Percentiles rank a stretch among this genome's conserved stretches.
phyloP scores from a whole-genome alignment of 2,329 filamentous ascomycete genomes.

The Diaporthe capsici region DNA sequence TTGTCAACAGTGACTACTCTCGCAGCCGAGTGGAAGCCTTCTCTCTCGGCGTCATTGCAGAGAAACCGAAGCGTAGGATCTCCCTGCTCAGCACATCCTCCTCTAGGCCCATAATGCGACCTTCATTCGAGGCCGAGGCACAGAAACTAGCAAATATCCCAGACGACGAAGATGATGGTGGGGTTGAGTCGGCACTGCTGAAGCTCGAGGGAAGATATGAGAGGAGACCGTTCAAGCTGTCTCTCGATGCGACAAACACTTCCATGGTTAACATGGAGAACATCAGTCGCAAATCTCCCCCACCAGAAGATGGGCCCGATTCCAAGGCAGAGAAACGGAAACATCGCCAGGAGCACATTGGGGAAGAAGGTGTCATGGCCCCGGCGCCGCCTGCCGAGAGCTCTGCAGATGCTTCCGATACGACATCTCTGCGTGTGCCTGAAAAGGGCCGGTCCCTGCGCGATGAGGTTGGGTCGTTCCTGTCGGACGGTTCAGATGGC shows the following conservation, averaged over 20 bases:
- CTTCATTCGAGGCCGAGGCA: constrained; percentile 90
- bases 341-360: constrained; percentile 62
- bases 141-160: constrained; percentile 89
- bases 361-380: constrained; percentile 56
- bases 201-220: constrained; percentile 93
- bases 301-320: constrained; percentile 39
- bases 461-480: constrained; percentile 61
- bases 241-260: constrained; percentile 53
- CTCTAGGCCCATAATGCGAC: constrained; percentile 73
- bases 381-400: constrained; percentile 46
- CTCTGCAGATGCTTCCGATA: constrained; percentile 41
- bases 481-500: constrained; percentile 75
- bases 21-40: constrained; percentile 60
- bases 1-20: constrained; percentile 59
- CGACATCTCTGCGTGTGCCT: constrained; percentile 45
- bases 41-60: constrained; percentile 71
- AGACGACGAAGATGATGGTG: constrained; percentile 87
- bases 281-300: constrained; percentile 14
- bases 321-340: constrained; percentile 58
- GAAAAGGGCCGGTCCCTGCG: constrained; percentile 44
- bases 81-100: constrained; percentile 74
- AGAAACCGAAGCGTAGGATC: constrained; percentile 60
- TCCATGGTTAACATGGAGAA: constrained; percentile 8
- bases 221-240: constrained; percentile 61
- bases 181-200: constrained; percentile 90